These are phyloP conservation scores for Dioscorea dumetorum DNA, from an alignment of 106 monocot genomes.

Conservation along the genomic window DNA sequence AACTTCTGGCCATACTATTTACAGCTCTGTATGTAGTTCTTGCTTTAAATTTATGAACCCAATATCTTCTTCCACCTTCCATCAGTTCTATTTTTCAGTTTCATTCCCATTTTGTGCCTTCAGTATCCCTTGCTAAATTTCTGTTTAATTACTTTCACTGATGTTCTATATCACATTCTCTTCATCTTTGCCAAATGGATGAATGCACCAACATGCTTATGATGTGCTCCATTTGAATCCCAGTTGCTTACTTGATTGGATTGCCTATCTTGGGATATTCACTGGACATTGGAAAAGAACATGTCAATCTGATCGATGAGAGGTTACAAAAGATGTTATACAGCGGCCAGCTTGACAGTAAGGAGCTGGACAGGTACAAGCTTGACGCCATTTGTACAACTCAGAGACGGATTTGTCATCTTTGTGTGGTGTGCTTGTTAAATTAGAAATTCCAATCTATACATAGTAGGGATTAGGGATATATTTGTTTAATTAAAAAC, in stretches of 20 bases:
- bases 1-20: too few relatives aligned
- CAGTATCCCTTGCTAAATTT: neutral
- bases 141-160: neutral
- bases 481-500: too few relatives aligned
- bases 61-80: too few relatives aligned
- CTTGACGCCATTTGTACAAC: neutral
- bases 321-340: slow-evolving; percentile 74
- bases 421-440: too few relatives aligned
- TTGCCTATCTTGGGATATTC: slow-evolving; percentile 91
- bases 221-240: slow-evolving; percentile 7
- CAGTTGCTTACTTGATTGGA: slow-evolving; percentile 93
- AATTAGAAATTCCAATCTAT: too few relatives aligned
- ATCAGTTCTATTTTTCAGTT: too few relatives aligned
- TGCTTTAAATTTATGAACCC: too few relatives aligned
- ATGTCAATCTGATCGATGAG: slow-evolving; percentile 90
- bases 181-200: neutral
- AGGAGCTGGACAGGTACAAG: slow-evolving; percentile 78
- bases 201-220: slow-evolving; percentile 4
- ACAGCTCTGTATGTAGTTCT: too few relatives aligned
- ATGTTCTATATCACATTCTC: neutral
- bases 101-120: too few relatives aligned
- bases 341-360: slow-evolving; percentile 83
- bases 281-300: slow-evolving; percentile 93
- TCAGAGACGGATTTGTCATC: too few relatives aligned
- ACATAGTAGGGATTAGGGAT: too few relatives aligned